Base-by-base conservation (phyloP, 139 green algal species). In the Mychonastes homosphaera region DNA sequence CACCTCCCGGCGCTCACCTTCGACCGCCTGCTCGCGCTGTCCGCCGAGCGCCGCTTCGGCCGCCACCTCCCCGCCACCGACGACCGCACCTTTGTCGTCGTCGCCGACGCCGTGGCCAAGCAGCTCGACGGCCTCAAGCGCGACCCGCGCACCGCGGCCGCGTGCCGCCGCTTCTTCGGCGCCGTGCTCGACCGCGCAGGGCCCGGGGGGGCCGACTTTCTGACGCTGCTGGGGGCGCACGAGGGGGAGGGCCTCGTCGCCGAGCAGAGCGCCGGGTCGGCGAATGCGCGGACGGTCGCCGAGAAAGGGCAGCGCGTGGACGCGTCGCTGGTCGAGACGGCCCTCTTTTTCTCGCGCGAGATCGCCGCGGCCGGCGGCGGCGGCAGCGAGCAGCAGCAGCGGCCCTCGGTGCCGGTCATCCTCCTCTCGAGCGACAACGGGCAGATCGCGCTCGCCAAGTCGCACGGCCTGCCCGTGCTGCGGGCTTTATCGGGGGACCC, bases 121-220 rank as follows among this genome's bases (percentile, higher is more conserved):
- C 83, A 90, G 73, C 72, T 90, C 56, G 83, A 90, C 36, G 80
- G 71, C 3, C 69, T 88, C 29, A 90, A 90, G 65, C 62, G 70
- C 26, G 62, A 79, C 2, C 34, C 58, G 1, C 67, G 40, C 3
- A 36, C 61, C 6, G 53, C 53, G 0, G 36, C 33, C 3, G 57
- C 65, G 0, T 47, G 79, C 23, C 49, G 74, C 6, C 56, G 56
- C 49, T 81, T 74, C 50, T 21, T 34, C 18, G 43, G 15, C 30
- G 19, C 47, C 27, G 45, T 77, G 30, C 65, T 90, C 32, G 83
- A 90, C 41, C 57, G 69, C n/a, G 72, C 58, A 5, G 83, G 83
- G 19, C 82, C 82, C 3, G 74, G 76, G 47, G 67, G 77, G 21
- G n/a, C 58, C 27, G 75, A 88, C 56, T 85, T 88, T 51, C 59